Conservation (phyloP, 2,329 filamentous ascomycete species). For the Ceratocystis diversiconidia region DNA sequence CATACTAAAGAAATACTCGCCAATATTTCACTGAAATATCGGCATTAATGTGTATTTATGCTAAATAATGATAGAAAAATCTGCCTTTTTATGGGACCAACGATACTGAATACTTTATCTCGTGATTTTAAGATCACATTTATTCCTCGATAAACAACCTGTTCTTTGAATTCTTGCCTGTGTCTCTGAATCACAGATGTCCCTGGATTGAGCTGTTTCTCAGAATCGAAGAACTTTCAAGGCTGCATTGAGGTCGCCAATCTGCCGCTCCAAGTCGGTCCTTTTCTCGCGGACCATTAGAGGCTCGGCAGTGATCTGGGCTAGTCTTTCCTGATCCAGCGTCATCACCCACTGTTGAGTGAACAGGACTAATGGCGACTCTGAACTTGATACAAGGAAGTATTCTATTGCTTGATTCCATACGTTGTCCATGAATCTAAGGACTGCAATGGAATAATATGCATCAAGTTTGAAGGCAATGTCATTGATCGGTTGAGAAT, state of each 20-base stretch:
- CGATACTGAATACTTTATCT: not conserved
- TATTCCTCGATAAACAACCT: not conserved
- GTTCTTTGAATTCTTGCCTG: too few species aligned
- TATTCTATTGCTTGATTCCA: conserved; percentile 24
- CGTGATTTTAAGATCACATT: not conserved
- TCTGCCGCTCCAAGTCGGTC: conserved; percentile 27
- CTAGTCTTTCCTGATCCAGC: conserved; percentile 21
- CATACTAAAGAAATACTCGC: too few species aligned
- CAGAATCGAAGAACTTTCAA: not conserved
- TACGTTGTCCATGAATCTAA: conserved; percentile 27
- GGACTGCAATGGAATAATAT: conserved; percentile 25
- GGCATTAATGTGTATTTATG: not conserved
- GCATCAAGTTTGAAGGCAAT: conserved; percentile 25
- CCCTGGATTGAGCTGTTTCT: not conserved
- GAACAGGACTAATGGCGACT: conserved; percentile 24
- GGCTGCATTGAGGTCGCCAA: not conserved
- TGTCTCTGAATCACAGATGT: not conserved
- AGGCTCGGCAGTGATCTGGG: conserved; percentile 23
- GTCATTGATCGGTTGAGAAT: conserved; percentile 21
- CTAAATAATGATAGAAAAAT: not conserved
- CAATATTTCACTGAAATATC: not conserved
- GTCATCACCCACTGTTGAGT: conserved; percentile 24
- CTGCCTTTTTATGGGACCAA: not conserved
- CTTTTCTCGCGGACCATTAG: conserved; percentile 28
- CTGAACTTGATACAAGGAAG: conserved; percentile 21